Conservation (phyloP, 306 rosid species). For the Canavalia ensiformis region DNA sequence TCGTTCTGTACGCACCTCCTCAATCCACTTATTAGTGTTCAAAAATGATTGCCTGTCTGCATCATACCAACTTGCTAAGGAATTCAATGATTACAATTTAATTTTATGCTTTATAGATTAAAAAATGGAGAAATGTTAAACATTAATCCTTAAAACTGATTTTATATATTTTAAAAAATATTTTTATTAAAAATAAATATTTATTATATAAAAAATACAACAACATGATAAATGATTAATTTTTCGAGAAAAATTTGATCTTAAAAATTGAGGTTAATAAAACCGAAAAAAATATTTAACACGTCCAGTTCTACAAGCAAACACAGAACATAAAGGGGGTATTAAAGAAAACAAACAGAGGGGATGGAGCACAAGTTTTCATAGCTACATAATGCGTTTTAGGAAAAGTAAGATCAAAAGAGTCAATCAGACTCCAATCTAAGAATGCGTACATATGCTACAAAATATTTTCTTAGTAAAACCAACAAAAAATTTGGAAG, state of each 20-base stretch:
- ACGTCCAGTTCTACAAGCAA: not conserved
- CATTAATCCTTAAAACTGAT: no score
- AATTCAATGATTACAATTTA: conserved; percentile 39
- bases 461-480: not conserved
- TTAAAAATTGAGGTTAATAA: no score
- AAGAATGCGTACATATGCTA: not conserved
- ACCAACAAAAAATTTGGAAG: not conserved
- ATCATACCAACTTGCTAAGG: conserved; percentile 19
- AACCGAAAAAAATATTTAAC: not conserved
- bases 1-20: conserved; percentile 87
- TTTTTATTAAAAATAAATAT: no score
- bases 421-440: not conserved
- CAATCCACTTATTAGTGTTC: conserved; percentile 82
- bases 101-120: conserved; percentile 1
- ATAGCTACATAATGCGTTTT: not conserved
- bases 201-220: no score
- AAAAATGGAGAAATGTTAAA: not conserved
- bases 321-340: not conserved
- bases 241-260: no score
- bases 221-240: no score
- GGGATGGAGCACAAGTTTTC: conserved; percentile 11
- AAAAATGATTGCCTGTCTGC: conserved; percentile 51
- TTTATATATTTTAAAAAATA: no score
- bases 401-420: not conserved
- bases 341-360: not conserved